Evolutionary conservation across 768 basidiomycete genomes (phyloP).

Genomic region (Termitomyces sp.): DNA sequence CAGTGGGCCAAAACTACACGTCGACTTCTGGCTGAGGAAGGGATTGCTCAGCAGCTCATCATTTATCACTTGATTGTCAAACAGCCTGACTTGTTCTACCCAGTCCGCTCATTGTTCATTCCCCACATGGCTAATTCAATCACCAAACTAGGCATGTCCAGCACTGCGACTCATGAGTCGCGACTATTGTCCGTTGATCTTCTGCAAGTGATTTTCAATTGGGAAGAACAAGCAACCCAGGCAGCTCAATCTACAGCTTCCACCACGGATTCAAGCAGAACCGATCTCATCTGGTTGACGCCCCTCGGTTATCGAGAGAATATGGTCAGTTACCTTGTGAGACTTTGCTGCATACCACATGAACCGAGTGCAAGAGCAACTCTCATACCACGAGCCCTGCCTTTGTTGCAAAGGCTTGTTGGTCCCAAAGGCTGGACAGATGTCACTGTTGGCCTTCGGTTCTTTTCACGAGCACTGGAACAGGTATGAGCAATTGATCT

Average conservation of each 20-base stretch:
- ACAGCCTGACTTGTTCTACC: constrained; percentile 88
- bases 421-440: constrained; percentile 86
- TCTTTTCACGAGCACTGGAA: constrained; percentile 82
- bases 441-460: constrained; percentile 87
- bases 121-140: constrained; percentile 92
- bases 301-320: constrained; percentile 82
- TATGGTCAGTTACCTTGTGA: constrained; percentile 94
- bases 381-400: constrained; percentile 61
- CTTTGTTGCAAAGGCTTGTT: constrained; percentile 72
- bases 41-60: constrained; percentile 63
- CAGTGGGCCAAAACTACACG: constrained; percentile 88
- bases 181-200: constrained; percentile 88
- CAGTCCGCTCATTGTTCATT: constrained; percentile 88
- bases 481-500: constrained; percentile 47
- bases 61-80: constrained; percentile 93
- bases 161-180: constrained; percentile 70
- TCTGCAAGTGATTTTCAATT: constrained; percentile 86
- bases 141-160: constrained; percentile 79
- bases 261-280: constrained; percentile 17
- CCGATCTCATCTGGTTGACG: constrained; percentile 56
- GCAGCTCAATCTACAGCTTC: constrained; percentile 13
- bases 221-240: constrained; percentile 74
- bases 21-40: constrained; percentile 85
- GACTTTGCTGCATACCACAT: constrained; percentile 70
- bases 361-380: constrained; percentile 45